Evolutionary conservation across 129 eudicot genomes (phyloP).

Genomic region (Centrapalus pauciflorus): DNA sequence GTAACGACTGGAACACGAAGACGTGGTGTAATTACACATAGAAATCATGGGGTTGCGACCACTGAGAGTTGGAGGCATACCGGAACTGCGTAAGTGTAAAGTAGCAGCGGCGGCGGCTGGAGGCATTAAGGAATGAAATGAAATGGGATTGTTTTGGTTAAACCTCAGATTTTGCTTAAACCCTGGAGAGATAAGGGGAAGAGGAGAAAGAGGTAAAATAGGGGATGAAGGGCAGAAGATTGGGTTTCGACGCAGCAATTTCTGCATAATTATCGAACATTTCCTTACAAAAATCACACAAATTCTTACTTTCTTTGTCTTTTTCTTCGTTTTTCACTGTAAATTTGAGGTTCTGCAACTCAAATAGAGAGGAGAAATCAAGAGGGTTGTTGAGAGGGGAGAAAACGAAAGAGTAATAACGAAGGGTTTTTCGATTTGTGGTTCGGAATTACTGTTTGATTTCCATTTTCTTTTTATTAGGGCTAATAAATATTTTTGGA

Average conservation of each 20-base stretch:
- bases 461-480: too few species aligned
- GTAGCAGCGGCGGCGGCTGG: conserved; percentile 34
- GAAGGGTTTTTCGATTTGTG: too few species aligned
- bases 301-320: too few species aligned
- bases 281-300: too few species aligned
- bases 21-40: background rate
- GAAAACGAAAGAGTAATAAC: too few species aligned
- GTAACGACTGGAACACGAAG: conserved; percentile 9
- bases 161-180: conserved; percentile 20
- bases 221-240: conserved; percentile 18
- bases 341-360: too few species aligned
- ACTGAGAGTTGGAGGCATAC: conserved; percentile 22
- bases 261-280: conserved; percentile 66
- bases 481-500: too few species aligned
- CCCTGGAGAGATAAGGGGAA: conserved; percentile 45
- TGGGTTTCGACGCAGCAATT: conserved; percentile 50
- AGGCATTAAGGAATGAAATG: conserved; percentile 8
- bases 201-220: conserved; percentile 10
- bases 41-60: conserved; percentile 6
- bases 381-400: too few species aligned
- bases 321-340: too few species aligned
- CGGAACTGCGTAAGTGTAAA: conserved; percentile 13
- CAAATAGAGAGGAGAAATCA: too few species aligned
- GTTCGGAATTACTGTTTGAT: too few species aligned
- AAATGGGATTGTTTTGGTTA: background rate